phyloP scores from a whole-genome alignment of 2,329 filamentous ascomycete species.

The Cordyceps militaris region DNA sequence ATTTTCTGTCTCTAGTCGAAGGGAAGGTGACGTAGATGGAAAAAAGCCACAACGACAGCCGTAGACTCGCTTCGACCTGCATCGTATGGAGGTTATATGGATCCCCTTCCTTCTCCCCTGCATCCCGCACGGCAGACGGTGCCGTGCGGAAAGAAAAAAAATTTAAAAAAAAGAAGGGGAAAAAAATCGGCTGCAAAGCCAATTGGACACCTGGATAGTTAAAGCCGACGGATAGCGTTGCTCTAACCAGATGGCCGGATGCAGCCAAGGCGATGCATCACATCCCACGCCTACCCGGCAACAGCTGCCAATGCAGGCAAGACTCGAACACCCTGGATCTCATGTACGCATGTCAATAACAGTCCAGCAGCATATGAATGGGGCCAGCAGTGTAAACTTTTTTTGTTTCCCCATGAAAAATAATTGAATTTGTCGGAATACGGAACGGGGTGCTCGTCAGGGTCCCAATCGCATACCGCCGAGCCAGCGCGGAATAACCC shows the following conservation, averaged over 20 bases:
- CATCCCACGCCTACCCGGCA: neutral
- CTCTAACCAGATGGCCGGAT: neutral
- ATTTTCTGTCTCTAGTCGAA: neutral
- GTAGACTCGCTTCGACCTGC: neutral
- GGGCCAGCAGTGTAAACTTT: neutral
- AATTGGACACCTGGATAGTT: neutral
- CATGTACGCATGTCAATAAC: too few species aligned
- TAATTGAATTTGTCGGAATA: neutral
- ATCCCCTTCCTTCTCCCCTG: neutral
- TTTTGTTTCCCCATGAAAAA: neutral
- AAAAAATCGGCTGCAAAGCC: neutral
- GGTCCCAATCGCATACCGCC: neutral
- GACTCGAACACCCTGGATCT: neutral
- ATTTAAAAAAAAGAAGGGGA: neutral
- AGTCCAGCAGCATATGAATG: neutral
- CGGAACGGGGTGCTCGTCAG: neutral
- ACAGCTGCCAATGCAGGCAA: neutral
- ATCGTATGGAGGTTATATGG: neutral
- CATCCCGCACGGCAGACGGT: neutral
- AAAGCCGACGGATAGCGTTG: slow-evolving; percentile 5
- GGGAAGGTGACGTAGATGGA: slow-evolving; percentile 8
- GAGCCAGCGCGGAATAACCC: neutral
- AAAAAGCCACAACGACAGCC: slow-evolving; percentile 6
- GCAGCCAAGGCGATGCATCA: neutral
- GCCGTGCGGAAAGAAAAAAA: neutral